These are phyloP conservation scores for Aspergillus phoenicis DNA, from an alignment of 2,329 filamentous ascomycete species.

Conservation along the genomic window DNA sequence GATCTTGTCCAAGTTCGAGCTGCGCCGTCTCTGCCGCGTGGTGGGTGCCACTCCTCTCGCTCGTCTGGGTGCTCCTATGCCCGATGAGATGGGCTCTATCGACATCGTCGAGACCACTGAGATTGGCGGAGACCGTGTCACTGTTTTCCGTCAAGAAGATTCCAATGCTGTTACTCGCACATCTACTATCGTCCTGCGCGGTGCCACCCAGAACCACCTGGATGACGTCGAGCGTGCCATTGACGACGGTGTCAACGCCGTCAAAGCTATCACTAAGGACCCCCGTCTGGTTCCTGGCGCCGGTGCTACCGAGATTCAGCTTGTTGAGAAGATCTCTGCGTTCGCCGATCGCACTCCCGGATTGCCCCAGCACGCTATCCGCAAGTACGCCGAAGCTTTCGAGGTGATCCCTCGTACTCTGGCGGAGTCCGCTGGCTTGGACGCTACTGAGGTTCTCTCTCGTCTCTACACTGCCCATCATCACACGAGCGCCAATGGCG, in stretches of 20 bases:
- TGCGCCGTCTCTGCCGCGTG: constrained; percentile 90
- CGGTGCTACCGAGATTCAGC: constrained; percentile 90
- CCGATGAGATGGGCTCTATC: constrained; percentile 96
- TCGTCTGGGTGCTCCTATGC: constrained; percentile 94
- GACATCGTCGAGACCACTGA: constrained; percentile 96
- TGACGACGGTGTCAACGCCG: constrained; percentile 96
- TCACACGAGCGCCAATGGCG: constrained; percentile 38
- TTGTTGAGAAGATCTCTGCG: constrained; percentile 87
- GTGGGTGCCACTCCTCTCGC: constrained; percentile 96
- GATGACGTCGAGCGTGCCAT: constrained; percentile 97
- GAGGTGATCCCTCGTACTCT: constrained; percentile 93
- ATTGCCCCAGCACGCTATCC: constrained; percentile 92
- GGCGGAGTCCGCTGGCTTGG: constrained; percentile 91
- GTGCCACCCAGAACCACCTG: constrained; percentile 96
- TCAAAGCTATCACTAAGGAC: constrained; percentile 97
- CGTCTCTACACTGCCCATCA: constrained; percentile 91
- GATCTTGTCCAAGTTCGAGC: constrained; percentile 96
- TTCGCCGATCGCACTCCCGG: constrained; percentile 92
- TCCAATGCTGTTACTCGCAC: constrained; percentile 82
- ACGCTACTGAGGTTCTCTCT: constrained; percentile 95
- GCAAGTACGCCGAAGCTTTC: constrained; percentile 96
- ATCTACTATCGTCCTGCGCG: constrained; percentile 88
- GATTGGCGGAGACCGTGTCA: constrained; percentile 96
- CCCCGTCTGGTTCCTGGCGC: constrained; percentile 88
- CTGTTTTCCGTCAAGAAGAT: constrained; percentile 91